These are phyloP conservation scores for Ceratobasidium sp. DNA, from an alignment of 1,284 basidiomycete species.

Conservation along the genomic window DNA sequence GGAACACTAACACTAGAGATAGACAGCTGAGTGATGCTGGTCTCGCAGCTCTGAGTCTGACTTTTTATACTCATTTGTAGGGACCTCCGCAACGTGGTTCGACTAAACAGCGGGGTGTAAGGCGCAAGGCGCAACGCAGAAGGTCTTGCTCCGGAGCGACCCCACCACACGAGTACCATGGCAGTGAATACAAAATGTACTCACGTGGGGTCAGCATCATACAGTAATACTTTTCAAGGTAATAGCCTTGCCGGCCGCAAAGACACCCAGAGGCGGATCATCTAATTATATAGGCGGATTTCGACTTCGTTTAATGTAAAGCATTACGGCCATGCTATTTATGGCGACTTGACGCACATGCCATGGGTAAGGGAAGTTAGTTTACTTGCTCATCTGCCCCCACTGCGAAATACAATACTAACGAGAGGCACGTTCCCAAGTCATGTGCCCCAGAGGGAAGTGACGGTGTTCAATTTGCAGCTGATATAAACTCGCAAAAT, in stretches of 20 bases:
- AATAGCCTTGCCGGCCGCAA: background rate
- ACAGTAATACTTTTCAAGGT: background rate
- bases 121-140: constrained; percentile 20
- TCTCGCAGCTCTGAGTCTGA: background rate
- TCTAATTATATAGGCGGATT: background rate
- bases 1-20: background rate
- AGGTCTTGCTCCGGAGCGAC: background rate
- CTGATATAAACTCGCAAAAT: no score
- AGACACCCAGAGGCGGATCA: background rate
- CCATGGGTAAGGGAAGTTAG: no score
- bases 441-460: no score
- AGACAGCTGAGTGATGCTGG: background rate
- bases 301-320: no score
- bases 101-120: background rate
- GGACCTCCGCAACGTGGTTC: no score
- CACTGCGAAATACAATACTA: no score
- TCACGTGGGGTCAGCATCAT: background rate
- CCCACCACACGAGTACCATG: background rate
- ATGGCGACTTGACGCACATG: no score
- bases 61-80: background rate
- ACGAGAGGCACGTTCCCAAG: no score
- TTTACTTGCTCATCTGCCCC: no score
- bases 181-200: background rate
- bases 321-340: no score
- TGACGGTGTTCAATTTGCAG: no score